Base-by-base conservation (phyloP, 306 rosid species). In the Rosa rugosa region DNA sequence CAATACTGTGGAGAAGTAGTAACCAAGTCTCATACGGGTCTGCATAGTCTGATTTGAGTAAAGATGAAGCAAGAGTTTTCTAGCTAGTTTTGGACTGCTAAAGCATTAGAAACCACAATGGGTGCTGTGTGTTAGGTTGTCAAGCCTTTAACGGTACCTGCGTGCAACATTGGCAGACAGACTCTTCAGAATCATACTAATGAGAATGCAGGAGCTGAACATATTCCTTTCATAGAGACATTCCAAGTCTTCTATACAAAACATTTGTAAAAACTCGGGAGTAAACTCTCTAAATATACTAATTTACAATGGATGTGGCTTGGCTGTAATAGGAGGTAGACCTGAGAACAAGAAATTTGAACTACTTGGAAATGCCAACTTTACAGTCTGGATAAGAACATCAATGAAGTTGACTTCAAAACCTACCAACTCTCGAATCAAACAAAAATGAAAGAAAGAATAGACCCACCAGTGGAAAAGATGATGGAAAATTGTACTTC, bases 291-390 rank as follows among this genome's bases (percentile, higher is more conserved):
- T 31, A 45, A 13, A 22, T 40, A 31, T n/a, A 18, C 76, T 70
- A 76, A 81, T 71, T 82, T 77, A 77, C 85, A 77, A 23, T 20
- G 40, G 73, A 81, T 50, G 36, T 62, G 31, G 27, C 9, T 60
- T 17, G 45, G 45, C 44, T 3, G 13, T 40, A 27, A 62, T 62
- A 40, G 11, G 18, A 62, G 31, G 31, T 51, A n/a, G 11, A 23
- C 73, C 23, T 81, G 40, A 40, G n/a, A 60, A 49, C 13, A 71
- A 62, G 49, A 70, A 76, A 62, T 51, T 6, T 27, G 6, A 62
- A 41, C 78, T 44, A 64, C 57, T 69, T 9, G 31, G 38, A 51
- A 71, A 63, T 78, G 25, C 73, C 63, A 57, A 36, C 62, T 82
- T 72, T 77, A 64, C 81, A 77, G 31, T 34, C 73, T 71, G 27